Base-by-base conservation (phyloP, 495 filamentous ascomycete genomes). In the Penicillium lividum region DNA sequence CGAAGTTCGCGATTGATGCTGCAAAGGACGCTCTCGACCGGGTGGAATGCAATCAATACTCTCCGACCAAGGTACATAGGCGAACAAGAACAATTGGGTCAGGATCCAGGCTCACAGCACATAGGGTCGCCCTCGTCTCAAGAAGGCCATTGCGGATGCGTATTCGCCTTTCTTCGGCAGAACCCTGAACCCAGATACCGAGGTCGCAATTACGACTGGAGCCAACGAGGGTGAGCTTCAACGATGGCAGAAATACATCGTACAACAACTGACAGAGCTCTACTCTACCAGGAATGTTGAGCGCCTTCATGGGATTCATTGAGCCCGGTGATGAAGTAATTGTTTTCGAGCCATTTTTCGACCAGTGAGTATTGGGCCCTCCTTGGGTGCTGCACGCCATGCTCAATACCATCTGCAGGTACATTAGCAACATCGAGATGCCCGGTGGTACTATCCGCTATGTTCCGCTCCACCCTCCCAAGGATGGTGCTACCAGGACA, bases 31-130 rank as follows among this genome's bases (percentile, higher is more conserved):
- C 92, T 38, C 80, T 98, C 25, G 86, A 97, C 68, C 81, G 84
- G n/a, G 94, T 98, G 6, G 94, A 98, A 51, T 97, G 93, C 80
- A 98, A 98, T 71, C 94, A 98, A 77, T 98, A 98, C 76, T 91
- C 92, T 13, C 94, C 94, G 4, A 98, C 94, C 1, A 92, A 89
- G 83, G 84, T 86, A 72, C 43, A 48, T 13, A 16, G 38, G 38
- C 13, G 15, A 38, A 13, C 7, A n/a, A 4, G 60, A 51, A 54
- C 10, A 13, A 42, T 46, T 22, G 13, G 22, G 16, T 43, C 28
- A 9, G 10, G 10, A 34, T 29, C 22, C 5, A 30, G 65, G 25
- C 67, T 65, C 30, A 64, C 47, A 30, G 4, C 15, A 42, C 28
- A 53, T 68, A 87, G 80, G 94, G 94, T 51, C 86, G 94, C 0